phyloP scores from a whole-genome alignment of 2,329 filamentous ascomycete species.

The Diaporthe amygdali region DNA sequence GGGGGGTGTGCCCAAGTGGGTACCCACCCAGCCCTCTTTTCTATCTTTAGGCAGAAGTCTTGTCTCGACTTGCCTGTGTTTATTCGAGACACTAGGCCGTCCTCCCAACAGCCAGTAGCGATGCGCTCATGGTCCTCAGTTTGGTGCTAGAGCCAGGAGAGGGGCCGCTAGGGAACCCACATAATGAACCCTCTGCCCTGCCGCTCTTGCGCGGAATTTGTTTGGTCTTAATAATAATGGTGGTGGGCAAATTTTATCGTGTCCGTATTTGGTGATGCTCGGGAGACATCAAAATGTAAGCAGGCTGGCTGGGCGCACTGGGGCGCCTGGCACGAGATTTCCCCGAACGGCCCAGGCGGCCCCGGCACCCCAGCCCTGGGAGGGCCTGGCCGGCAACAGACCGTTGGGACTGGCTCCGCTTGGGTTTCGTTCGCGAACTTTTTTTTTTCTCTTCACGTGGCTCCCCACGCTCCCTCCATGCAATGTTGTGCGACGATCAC shows the following conservation, averaged over 20 bases:
- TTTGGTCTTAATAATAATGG: background rate
- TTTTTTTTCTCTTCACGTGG: conserved; percentile 4
- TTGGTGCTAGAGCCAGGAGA: background rate
- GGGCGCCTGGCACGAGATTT: background rate
- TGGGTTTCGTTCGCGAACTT: background rate
- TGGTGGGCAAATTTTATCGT: background rate
- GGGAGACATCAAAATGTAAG: background rate
- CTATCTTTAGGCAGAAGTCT: conserved; percentile 14
- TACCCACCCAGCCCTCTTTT: background rate
- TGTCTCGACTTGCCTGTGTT: background rate
- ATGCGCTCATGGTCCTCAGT: too few relatives aligned
- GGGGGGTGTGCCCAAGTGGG: background rate
- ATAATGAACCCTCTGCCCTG: background rate
- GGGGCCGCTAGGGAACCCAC: background rate
- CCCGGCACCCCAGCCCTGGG: conserved; percentile 2
- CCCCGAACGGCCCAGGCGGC: background rate
- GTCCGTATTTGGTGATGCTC: background rate
- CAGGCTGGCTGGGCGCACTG: too few relatives aligned
- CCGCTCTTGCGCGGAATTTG: background rate
- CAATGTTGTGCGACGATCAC: background rate
- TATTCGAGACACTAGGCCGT: conserved; percentile 10
- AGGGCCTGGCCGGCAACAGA: background rate
- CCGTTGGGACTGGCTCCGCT: background rate
- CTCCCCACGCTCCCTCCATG: background rate
- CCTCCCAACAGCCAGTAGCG: background rate